Evolutionary conservation across 768 basidiomycete genomes (phyloP).

Genomic region (Mycena galericulata): DNA sequence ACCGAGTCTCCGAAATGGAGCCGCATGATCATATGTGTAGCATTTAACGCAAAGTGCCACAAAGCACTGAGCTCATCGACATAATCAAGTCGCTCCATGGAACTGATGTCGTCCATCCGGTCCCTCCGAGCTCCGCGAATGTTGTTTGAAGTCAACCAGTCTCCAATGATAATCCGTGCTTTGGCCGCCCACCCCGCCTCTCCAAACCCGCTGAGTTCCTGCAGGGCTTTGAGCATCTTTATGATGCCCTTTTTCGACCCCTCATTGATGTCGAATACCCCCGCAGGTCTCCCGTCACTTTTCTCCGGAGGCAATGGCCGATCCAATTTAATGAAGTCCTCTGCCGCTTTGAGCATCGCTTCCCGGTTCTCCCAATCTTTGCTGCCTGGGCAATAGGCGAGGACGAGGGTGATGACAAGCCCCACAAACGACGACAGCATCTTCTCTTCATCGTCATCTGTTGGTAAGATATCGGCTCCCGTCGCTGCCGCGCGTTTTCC

Average conservation of each 20-base stretch:
- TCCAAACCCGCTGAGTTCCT: conserved; percentile 32
- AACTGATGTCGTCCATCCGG: conserved; percentile 38
- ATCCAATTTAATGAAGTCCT: conserved; percentile 33
- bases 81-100: conserved; percentile 41
- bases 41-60: conserved; percentile 44
- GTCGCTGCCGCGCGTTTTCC: conserved; percentile 34
- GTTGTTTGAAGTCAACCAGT: too few species aligned
- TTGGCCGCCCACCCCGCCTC: conserved; percentile 37
- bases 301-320: conserved; percentile 38
- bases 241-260: conserved; percentile 45
- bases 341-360: conserved; percentile 17
- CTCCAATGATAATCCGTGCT: conserved; percentile 37
- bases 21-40: conserved; percentile 40
- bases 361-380: conserved; percentile 23
- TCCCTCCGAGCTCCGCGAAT: conserved; percentile 38
- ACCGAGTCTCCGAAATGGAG: conserved; percentile 40
- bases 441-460: conserved; percentile 32
- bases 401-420: conserved; percentile 24
- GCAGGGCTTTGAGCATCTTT: conserved; percentile 38
- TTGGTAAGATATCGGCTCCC: conserved; percentile 35
- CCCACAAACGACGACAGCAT: conserved; percentile 27
- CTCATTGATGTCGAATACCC: conserved; percentile 46
- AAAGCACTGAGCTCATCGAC: conserved; percentile 38
- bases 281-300: conserved; percentile 40
- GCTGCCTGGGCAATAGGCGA: too few species aligned